Evolutionary conservation across 2,329 filamentous ascomycete species (phyloP).

Genomic region (Diaporthe ampelina): DNA sequence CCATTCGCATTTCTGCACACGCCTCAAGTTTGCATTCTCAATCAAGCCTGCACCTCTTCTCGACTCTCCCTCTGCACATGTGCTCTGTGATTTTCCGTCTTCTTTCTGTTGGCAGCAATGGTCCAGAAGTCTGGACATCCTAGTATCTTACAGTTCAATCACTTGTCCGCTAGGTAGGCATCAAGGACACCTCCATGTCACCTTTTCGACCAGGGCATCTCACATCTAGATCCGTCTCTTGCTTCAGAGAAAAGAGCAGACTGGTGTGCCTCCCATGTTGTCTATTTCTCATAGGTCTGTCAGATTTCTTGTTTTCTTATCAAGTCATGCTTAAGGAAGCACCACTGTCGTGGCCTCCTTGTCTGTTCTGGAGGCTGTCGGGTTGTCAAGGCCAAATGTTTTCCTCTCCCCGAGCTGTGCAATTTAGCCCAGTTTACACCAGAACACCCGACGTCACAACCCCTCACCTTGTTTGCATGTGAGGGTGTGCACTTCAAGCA

Average conservation of each 20-base stretch:
- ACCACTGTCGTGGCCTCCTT: too few species aligned
- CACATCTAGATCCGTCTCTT: background rate
- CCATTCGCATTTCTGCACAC: background rate
- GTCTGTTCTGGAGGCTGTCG: too few species aligned
- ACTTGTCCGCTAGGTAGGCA: background rate
- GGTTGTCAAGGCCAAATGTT: too few species aligned
- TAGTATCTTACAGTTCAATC: too few species aligned
- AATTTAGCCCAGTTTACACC: background rate
- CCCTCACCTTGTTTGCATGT: background rate
- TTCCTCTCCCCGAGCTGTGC: background rate
- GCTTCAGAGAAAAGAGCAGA: background rate
- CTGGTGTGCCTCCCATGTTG: too few species aligned
- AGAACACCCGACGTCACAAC: background rate
- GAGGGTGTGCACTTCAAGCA: background rate
- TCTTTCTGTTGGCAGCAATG: too few species aligned
- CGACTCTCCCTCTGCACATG: background rate
- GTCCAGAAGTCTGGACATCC: background rate
- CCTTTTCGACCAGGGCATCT: too few species aligned
- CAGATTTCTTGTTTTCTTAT: too few species aligned
- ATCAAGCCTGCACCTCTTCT: background rate
- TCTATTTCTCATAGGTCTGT: too few species aligned
- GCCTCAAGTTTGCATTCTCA: background rate
- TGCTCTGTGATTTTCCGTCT: background rate
- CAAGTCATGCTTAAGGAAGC: too few species aligned
- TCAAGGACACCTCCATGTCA: too few species aligned